Evolutionary conservation across 192 early-diverging fungal genomes (phyloP), one percentile per base, ranked within the genome.

Genomic region (Martensiomyces pterosporus): DNA sequence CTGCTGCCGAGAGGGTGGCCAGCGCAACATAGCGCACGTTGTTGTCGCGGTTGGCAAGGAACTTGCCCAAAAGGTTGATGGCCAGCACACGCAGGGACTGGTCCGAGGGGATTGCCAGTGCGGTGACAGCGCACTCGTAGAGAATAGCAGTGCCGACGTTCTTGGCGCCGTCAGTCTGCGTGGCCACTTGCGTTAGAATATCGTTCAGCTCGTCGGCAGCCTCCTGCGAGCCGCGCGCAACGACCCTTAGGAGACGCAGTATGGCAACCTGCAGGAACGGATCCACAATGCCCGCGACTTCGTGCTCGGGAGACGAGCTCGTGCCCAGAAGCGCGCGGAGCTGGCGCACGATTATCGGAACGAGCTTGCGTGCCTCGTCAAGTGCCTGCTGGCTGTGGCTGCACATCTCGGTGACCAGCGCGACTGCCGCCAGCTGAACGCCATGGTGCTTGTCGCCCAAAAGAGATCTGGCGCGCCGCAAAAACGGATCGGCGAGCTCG

Each of bases 11-110:
- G 27, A 99, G 78, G 7, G 97, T 97, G n/a, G 90, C 91, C 50
- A 99, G 66, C n/a, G 97, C 97, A 9, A 98, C 94, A 57, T 95
- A 95, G 82, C 92, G 81, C 53, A 97, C 97, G 64, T 99, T 99
- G 77, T 96, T 97, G 65, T 99, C 97, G 29, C 85, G 66, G 74
- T 98, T 92, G 27, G 82, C 84, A 62, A 99, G 67, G 63, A 99
- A 97, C 39, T 91, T 85, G 49, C 97, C 97, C 9, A 99, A 82
- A 73, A 98, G 93, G 53, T 99, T 99, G 59, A 99, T 91, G 14
- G 89, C 97, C 52, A 99, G 66, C 27, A 97, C 90, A 26, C 95
- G 84, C 52, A 99, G 76, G 15, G 91, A 88, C 39, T 76, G 80
- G 48, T 96, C 94, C 38, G 85, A 88, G 49, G 92, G 89, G 44